Conservation (phyloP, 345 rosid species). For the Syzygium jambos region DNA sequence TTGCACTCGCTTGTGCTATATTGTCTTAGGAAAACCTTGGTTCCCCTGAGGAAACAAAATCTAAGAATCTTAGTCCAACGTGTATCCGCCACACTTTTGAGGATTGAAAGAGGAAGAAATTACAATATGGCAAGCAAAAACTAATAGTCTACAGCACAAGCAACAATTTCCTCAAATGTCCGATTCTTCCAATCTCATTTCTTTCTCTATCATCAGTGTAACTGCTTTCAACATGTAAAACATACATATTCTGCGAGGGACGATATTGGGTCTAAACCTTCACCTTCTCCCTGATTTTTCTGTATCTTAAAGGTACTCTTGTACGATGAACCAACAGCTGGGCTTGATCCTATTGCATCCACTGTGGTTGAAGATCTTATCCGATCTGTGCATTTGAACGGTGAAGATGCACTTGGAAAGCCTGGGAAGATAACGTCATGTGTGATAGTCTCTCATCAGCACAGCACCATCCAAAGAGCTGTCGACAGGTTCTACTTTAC, state of each 20-base stretch:
- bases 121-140: neutral
- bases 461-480: conserved; percentile 90
- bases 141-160: neutral
- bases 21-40: neutral
- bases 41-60: neutral
- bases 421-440: conserved; percentile 84
- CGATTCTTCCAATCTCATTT: neutral
- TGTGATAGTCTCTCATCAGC: conserved; percentile 94
- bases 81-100: neutral
- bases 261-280: neutral
- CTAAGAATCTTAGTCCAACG: neutral
- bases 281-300: neutral
- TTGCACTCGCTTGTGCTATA: neutral
- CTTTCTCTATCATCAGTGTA: neutral
- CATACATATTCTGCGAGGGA: neutral
- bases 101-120: neutral
- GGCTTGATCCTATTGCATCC: conserved; percentile 99
- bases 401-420: conserved; percentile 45
- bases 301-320: conserved; percentile 48
- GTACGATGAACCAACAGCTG: conserved; percentile 95
- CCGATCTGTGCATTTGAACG: conserved; percentile 68
- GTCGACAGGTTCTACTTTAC: conserved; percentile 67
- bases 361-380: conserved; percentile 99
- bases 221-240: neutral
- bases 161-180: neutral